Evolutionary conservation across 2,329 filamentous ascomycete species (phyloP), one percentile per base, ranked within the genome.

Genomic region (Paracoccidioides lutzii): DNA sequence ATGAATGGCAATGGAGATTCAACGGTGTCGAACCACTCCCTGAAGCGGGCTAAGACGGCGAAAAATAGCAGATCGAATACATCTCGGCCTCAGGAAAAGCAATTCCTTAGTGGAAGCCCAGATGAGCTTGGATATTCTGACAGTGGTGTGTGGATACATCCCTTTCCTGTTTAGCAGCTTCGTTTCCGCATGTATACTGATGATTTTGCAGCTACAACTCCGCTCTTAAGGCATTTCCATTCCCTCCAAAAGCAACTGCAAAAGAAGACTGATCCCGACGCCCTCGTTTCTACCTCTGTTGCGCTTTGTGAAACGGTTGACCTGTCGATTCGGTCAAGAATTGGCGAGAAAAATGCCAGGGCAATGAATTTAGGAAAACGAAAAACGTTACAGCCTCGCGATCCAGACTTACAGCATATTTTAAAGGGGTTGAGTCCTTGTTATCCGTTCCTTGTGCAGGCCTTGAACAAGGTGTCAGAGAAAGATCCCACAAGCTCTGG

Each of bases 161-260:
- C 4, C 12, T 32, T 42, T 42, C 37, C 37, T 28, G n/a, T 28
- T 15, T 3, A 14, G 9, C 9, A 32, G 41, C 30, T 3, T 28
- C 5, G 6, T n/a, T 8, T 41, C 14, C 9, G 14, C 28, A 42
- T 10, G 6, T 22, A 42, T 32, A 41, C 22, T 52, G 38, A 52
- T 28, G 14, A 9, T 37, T n/a, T 43, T 7, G 1, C 44, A 71
- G 69, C 45, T 15, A 63, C 64, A 6, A 61, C 59, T 0, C 61
- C 67, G 0, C 64, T 72, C 28, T 62, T 69, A 59, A 65, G 69
- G 42, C 69, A 69, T 30, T 59, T 72, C 14, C 66, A 64, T 56
- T 56, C 54, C 1, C 64, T 73, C 2, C 66, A 72, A 53, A 67
- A 63, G 22, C 51, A 63, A n/a, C 49, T 73, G 4, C 67, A 67